Evolutionary conservation across 768 basidiomycete genomes (phyloP), one percentile per base, ranked within the genome.

Genomic region (Dacryopinax primogenitus): DNA sequence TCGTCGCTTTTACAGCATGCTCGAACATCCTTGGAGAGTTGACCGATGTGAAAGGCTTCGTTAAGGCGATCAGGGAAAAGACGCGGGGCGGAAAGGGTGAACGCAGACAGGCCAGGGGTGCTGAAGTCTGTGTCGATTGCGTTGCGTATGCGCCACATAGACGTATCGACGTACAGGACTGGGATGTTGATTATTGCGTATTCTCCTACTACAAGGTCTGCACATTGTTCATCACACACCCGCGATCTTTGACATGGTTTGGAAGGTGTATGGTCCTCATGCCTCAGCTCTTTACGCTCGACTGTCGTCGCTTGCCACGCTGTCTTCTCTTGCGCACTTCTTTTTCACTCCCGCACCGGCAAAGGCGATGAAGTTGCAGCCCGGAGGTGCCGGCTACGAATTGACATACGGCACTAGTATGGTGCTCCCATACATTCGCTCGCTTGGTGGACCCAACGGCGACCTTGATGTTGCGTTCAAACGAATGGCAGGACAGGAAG

Each of bases 111-210:
- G 79, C 80, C 12, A 72, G 72, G 65, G 85, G 86, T 71, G 75
- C 88, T 32, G 84, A 90, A 72, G 67, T 89, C 15, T 82, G 80
- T 0, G 78, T 90, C 1, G 89, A 90, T 69, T 88, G 87, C 67
- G 89, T 90, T 1, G 87, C 87, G 1, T 89, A 86, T 68, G 86
- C 86, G 2, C 87, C 88, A 0, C 87, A 90, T 70, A 78, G 86
- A 15, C 74, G 76, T 64, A 83, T 90, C 33, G 84, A 90, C 68
- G 88, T 88, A 16, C 81, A 79, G 66, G 83, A 80, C 61, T 90
- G 88, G 89, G 87, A 88, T 63, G 78, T 88, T 35, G 87, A 92
- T 68, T 89, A 83, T 70, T 81, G 80, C 61, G 82, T 83, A 62
- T 84, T 88, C 72, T 83, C 87, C 0, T 80, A 84, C 69, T 90